Conservation (phyloP, 75 land plant species). For the Larix kaempferi region DNA sequence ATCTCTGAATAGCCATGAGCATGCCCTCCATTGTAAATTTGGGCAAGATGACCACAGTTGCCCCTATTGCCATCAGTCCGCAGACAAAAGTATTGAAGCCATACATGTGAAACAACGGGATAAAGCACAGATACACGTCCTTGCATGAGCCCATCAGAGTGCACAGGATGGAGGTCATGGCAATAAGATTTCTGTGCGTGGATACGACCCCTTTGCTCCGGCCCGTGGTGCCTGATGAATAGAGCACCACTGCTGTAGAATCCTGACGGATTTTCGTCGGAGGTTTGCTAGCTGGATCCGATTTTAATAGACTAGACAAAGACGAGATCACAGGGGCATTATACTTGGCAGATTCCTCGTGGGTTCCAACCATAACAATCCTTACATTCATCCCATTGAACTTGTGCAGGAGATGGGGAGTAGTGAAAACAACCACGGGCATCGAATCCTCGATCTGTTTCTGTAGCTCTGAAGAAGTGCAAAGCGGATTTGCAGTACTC, state of each 20-base stretch:
- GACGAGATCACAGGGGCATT: neutral
- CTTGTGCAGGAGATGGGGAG: conserved; percentile 12
- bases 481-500: conserved; percentile 43
- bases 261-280: conserved; percentile 10
- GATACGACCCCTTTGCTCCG: conserved; percentile 60
- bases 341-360: neutral
- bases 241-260: conserved; percentile 54
- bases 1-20: conserved; percentile 30
- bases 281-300: neutral
- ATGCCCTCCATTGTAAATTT: conserved; percentile 23
- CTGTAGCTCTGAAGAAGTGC: conserved; percentile 26
- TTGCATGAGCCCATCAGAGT: neutral
- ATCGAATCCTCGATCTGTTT: conserved; percentile 25
- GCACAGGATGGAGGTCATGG: conserved; percentile 23
- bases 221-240: conserved; percentile 79
- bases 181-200: conserved; percentile 60
- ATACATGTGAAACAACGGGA: conserved; percentile 44
- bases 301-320: neutral
- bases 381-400: conserved; percentile 8
- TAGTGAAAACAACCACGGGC: conserved; percentile 23
- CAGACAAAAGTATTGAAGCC: conserved; percentile 35
- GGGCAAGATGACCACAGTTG: conserved; percentile 26
- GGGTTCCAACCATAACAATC: neutral
- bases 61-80: conserved; percentile 19
- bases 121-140: conserved; percentile 18